These are phyloP conservation scores for Lasiosphaeris hirsuta DNA, from an alignment of 495 filamentous ascomycete species.

Conservation along the genomic window DNA sequence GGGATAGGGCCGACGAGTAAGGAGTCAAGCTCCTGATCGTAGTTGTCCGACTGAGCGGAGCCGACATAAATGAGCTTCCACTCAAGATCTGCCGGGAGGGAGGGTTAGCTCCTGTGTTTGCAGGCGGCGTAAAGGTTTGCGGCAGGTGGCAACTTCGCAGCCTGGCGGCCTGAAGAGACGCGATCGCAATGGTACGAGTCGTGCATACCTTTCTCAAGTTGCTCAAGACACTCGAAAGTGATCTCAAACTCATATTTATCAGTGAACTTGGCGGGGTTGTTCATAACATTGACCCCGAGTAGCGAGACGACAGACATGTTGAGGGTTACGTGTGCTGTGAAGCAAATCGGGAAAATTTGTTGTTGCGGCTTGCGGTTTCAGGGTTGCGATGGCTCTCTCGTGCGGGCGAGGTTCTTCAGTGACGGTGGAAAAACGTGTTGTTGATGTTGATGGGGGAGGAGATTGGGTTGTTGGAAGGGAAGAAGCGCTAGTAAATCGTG, in stretches of 20 bases:
- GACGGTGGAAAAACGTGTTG: neutral
- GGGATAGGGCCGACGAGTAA: conserved; percentile 95
- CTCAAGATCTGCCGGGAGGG: conserved; percentile 71
- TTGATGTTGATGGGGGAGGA: neutral
- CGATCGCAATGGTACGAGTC: conserved; percentile 9
- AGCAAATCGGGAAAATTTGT: neutral
- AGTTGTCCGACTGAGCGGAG: conserved; percentile 94
- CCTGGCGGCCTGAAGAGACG: neutral
- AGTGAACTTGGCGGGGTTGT: conserved; percentile 91
- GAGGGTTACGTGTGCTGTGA: conserved; percentile 19
- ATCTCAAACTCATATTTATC: conserved; percentile 95
- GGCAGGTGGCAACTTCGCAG: no score
- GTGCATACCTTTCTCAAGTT: conserved; percentile 73
- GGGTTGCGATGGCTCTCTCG: neutral
- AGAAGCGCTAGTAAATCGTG: conserved; percentile 8
- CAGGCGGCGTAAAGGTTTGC: neutral
- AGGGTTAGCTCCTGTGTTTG: conserved; percentile 5
- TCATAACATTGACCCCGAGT: conserved; percentile 87
- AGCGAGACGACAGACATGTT: conserved; percentile 96
- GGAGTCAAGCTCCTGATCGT: conserved; percentile 97
- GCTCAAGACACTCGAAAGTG: conserved; percentile 95
- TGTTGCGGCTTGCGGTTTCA: neutral
- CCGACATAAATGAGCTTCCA: conserved; percentile 99
- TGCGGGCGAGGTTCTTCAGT: neutral
- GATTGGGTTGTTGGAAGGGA: neutral